A percentile compares a stretch with the other conserved stretches of the same genome.
These are phyloP conservation scores for Tuber umbilicatum DNA, from an alignment of 495 filamentous ascomycete species.

Conservation along the genomic window DNA sequence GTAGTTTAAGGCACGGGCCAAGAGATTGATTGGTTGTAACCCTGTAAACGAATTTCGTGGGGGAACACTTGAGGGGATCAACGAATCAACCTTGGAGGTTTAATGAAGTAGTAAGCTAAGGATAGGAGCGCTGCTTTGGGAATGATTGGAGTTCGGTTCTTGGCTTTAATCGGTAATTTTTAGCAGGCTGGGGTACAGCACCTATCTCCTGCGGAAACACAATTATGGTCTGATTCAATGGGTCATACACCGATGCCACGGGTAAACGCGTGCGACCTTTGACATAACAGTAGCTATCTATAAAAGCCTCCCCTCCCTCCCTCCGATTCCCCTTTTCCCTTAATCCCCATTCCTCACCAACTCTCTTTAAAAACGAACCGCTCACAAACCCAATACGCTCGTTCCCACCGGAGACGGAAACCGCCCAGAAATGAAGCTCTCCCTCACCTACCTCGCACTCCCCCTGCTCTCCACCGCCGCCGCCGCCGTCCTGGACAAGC, in stretches of 20 bases:
- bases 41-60: background rate
- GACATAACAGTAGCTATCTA: background rate
- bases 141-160: background rate
- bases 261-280: background rate
- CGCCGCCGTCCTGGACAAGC: constrained; percentile 23
- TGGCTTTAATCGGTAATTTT: background rate
- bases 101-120: background rate
- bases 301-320: background rate
- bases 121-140: background rate
- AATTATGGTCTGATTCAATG: background rate
- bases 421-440: constrained; percentile 29
- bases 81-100: background rate
- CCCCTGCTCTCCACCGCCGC: constrained; percentile 19
- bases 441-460: constrained; percentile 16
- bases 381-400: background rate
- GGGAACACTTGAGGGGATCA: background rate
- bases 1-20: background rate
- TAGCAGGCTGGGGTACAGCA: background rate
- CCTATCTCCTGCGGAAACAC: background rate
- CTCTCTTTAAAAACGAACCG: background rate
- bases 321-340: background rate
- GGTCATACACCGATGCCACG: background rate
- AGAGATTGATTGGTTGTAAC: background rate
- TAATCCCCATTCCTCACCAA: background rate
- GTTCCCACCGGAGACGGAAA: background rate